These are phyloP conservation scores for Globisporangium carolinianum DNA, from an alignment of 352 stramenopile species.

Conservation along the genomic window DNA sequence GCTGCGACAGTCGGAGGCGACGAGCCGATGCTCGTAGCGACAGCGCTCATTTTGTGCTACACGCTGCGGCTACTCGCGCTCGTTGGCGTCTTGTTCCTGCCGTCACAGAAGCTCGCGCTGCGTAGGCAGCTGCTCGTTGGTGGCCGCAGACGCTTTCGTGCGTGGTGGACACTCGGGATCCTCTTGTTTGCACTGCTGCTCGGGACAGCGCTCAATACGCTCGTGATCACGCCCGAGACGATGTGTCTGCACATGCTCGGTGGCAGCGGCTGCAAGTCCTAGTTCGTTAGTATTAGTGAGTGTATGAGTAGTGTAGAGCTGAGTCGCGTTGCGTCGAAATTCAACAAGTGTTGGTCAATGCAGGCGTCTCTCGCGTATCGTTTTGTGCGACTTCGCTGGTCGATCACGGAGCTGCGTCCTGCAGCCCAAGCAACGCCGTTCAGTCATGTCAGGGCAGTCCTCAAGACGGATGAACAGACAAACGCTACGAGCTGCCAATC, in stretches of 20 bases:
- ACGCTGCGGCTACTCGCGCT: slow-evolving; percentile 19
- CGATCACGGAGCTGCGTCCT: too few species aligned
- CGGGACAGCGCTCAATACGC: slow-evolving; percentile 15
- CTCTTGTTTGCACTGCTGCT: slow-evolving; percentile 13
- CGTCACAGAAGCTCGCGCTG: slow-evolving; percentile 14
- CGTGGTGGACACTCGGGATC: slow-evolving; percentile 18
- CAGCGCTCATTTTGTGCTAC: slow-evolving; percentile 20
- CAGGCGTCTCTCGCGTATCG: too few species aligned
- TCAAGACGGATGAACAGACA: too few species aligned
- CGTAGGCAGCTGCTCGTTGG: slow-evolving; percentile 6
- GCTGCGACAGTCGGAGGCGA: slow-evolving; percentile 2
- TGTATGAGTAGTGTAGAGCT: too few species aligned
- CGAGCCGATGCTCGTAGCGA: slow-evolving; percentile 24
- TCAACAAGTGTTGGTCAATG: too few species aligned
- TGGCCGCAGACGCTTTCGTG: slow-evolving; percentile 9
- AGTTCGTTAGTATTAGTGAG: background rate
- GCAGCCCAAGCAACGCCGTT: too few species aligned
- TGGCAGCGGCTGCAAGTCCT: slow-evolving; percentile 14
- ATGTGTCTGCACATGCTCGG: slow-evolving; percentile 23
- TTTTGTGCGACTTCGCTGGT: too few species aligned
- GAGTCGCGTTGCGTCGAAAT: too few species aligned
- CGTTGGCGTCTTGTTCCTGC: slow-evolving; percentile 18
- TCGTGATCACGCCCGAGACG: slow-evolving; percentile 24
- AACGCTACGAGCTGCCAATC: too few species aligned
- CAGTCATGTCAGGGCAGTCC: too few species aligned